phyloP scores from a whole-genome alignment of 2,329 filamentous ascomycete species.

The Ascochyta clinopodiicola region DNA sequence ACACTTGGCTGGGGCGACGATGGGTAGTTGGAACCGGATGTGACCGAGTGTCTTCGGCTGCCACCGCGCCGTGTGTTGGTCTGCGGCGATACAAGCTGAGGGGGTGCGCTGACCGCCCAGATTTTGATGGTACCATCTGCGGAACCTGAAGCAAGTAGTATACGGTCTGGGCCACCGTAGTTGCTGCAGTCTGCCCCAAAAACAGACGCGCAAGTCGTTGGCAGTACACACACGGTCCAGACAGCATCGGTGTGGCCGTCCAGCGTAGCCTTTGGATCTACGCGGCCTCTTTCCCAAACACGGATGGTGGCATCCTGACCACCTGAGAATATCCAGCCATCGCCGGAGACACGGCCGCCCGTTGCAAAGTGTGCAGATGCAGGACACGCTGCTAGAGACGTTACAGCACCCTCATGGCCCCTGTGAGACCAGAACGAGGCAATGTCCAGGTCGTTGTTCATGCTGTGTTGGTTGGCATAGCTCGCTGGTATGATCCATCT shows the following conservation, averaged over 20 bases:
- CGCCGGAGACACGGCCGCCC: slow-evolving; percentile 83
- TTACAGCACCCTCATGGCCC: slow-evolving; percentile 89
- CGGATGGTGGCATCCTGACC: slow-evolving; percentile 92
- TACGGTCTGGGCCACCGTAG: slow-evolving; percentile 82
- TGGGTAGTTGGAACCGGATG: slow-evolving; percentile 89
- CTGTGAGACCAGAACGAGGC: slow-evolving; percentile 94
- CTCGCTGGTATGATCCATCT: slow-evolving; percentile 91
- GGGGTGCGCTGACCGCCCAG: slow-evolving; percentile 92
- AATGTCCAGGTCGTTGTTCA: slow-evolving; percentile 84
- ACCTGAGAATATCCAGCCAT: slow-evolving; percentile 98
- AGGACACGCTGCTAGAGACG: slow-evolving; percentile 85
- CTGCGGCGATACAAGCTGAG: slow-evolving; percentile 82
- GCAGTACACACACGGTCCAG: slow-evolving; percentile 93
- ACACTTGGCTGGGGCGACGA: slow-evolving; percentile 88
- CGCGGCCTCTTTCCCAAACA: slow-evolving; percentile 92
- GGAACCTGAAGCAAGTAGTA: slow-evolving; percentile 87
- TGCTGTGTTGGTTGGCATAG: slow-evolving; percentile 68
- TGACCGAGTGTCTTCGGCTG: slow-evolving; percentile 89
- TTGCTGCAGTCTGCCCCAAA: slow-evolving; percentile 75
- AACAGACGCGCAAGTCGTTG: slow-evolving; percentile 78
- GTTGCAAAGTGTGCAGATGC: slow-evolving; percentile 88
- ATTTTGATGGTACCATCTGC: slow-evolving; percentile 91
- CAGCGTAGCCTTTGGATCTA: slow-evolving; percentile 93
- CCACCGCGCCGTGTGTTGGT: slow-evolving; percentile 74
- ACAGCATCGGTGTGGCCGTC: slow-evolving; percentile 96